Conservation (phyloP, 2,329 filamentous ascomycete genomes). For the Ophiosphaerella herpotricha region DNA sequence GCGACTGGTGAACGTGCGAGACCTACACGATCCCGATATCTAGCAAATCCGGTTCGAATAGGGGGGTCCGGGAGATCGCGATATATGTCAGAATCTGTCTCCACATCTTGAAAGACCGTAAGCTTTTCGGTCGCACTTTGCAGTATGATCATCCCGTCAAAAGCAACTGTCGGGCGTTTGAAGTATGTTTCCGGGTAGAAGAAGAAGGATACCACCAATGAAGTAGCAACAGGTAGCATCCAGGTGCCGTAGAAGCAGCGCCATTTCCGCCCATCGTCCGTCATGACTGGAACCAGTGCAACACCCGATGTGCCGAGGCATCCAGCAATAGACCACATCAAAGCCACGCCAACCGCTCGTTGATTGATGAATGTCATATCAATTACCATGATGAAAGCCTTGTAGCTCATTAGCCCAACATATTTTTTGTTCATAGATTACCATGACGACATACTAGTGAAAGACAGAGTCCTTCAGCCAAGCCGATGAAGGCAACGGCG, state of each 20-base stretch:
- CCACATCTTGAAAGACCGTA: constrained; percentile 44
- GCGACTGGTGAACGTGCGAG: constrained; percentile 27
- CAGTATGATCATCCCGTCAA: constrained; percentile 47
- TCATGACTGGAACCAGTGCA: constrained; percentile 32
- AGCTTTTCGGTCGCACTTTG: constrained; percentile 48
- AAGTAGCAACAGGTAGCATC: constrained; percentile 27
- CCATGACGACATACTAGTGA: constrained; percentile 24
- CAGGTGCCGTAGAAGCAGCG: constrained; percentile 40
- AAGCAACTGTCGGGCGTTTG: constrained; percentile 48
- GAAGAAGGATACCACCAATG: constrained; percentile 36
- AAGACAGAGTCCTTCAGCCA: constrained; percentile 39
- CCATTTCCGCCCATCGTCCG: constrained; percentile 36
- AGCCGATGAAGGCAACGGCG: constrained; percentile 40
- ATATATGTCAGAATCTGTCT: constrained; percentile 30
- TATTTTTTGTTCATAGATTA: neutral
- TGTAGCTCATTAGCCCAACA: neutral
- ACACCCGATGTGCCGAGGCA: constrained; percentile 30
- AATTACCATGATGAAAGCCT: constrained; percentile 46
- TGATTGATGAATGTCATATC: constrained; percentile 49
- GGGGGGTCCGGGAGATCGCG: constrained; percentile 28
- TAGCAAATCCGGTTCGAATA: constrained; percentile 10
- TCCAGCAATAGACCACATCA: constrained; percentile 41
- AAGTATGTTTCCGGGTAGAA: constrained; percentile 50
- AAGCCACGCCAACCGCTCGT: constrained; percentile 40
- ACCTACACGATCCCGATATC: neutral